Evolutionary conservation across 495 filamentous ascomycete species (phyloP).

Genomic region (Tuber umbilicatum): DNA sequence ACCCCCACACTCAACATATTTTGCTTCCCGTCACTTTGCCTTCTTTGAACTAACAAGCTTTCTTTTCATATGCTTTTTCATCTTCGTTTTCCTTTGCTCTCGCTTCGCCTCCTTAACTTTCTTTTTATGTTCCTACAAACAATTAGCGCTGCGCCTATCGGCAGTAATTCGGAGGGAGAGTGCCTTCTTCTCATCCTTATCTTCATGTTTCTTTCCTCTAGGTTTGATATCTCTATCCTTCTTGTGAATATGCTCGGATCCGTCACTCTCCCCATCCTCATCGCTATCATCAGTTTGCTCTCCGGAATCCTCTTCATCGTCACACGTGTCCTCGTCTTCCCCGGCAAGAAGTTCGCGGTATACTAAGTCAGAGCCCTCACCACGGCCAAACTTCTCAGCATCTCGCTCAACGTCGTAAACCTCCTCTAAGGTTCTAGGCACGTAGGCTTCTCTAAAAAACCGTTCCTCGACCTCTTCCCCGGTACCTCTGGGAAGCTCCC

Average conservation of each 20-base stretch:
- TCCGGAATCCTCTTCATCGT: conserved; percentile 47
- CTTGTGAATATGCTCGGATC: conserved; percentile 33
- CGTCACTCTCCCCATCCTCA: conserved; percentile 44
- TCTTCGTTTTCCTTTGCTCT: conserved; percentile 84
- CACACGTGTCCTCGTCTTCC: conserved; percentile 45
- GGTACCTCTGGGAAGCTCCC: conserved; percentile 45
- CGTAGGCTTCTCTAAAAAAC: conserved; percentile 91
- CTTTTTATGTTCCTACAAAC: conserved; percentile 63
- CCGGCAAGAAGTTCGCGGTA: conserved; percentile 72
- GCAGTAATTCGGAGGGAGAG: conserved; percentile 8
- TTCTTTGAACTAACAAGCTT: conserved; percentile 53
- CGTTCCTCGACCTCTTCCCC: conserved; percentile 67
- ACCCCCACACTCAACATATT: neutral
- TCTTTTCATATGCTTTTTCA: conserved; percentile 93
- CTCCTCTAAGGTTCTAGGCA: conserved; percentile 86
- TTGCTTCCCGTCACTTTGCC: conserved; percentile 20
- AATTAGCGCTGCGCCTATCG: conserved; percentile 25
- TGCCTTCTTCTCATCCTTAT: conserved; percentile 80
- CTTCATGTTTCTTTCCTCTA: conserved; percentile 79
- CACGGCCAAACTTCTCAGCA: conserved; percentile 64
- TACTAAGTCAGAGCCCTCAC: conserved; percentile 63
- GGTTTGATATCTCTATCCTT: conserved; percentile 52
- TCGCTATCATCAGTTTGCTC: conserved; percentile 47
- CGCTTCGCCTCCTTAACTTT: conserved; percentile 91
- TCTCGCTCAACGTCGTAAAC: conserved; percentile 95